phyloP scores from a whole-genome alignment of 805 yeast species.

The Ogataea haglerorum region DNA sequence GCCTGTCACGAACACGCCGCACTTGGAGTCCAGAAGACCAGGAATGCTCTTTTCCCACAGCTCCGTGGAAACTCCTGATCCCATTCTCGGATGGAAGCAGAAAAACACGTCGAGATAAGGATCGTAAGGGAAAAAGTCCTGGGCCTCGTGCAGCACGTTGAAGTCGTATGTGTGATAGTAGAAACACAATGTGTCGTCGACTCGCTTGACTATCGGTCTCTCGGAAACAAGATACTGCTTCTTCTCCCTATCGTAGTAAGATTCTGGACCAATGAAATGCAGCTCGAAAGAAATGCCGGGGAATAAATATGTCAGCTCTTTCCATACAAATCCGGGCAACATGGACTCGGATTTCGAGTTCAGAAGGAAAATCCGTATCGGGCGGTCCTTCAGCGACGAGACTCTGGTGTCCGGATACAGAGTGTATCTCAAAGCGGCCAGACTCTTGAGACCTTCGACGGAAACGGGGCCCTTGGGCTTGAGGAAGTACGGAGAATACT shows the following conservation, averaged over 20 bases:
- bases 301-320: constrained; percentile 80
- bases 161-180: constrained; percentile 88
- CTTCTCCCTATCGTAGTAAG: constrained; percentile 70
- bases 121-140: constrained; percentile 96
- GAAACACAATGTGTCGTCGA: constrained; percentile 70
- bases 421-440: constrained; percentile 90
- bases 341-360: constrained; percentile 94
- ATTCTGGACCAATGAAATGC: constrained; percentile 93
- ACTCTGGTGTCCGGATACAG: constrained; percentile 69
- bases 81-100: constrained; percentile 93
- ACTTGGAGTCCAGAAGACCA: constrained; percentile 87
- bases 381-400: constrained; percentile 72
- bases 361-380: constrained; percentile 81
- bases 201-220: constrained; percentile 66
- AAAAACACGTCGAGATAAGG: constrained; percentile 93
- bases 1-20: constrained; percentile 88
- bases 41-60: constrained; percentile 84
- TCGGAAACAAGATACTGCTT: constrained; percentile 54
- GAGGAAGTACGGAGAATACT: constrained; percentile 77
- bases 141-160: constrained; percentile 85
- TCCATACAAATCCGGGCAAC: constrained; percentile 94
- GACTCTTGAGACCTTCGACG: constrained; percentile 87
- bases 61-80: constrained; percentile 72
- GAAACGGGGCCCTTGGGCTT: constrained; percentile 86
- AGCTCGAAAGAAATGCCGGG: constrained; percentile 81